Conservation (phyloP, 2,329 filamentous ascomycete genomes). For the Aspergillus awamori region DNA sequence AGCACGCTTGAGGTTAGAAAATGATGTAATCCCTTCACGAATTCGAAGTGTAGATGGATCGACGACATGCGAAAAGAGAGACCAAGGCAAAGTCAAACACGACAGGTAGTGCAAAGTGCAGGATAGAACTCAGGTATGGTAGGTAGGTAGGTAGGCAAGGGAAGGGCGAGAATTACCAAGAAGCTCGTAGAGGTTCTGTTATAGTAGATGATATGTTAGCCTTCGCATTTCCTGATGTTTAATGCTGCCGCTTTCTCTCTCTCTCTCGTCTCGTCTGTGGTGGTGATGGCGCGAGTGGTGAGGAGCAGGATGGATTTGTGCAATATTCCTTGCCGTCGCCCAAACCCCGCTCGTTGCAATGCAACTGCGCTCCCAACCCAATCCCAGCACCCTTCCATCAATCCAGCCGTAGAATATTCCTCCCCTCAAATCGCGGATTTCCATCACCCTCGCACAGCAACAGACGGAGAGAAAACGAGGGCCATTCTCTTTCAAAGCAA, state of each 20-base stretch:
- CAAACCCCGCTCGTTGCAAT: conserved; percentile 6
- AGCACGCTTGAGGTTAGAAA: conserved; percentile 34
- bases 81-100: conserved; percentile 14
- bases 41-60: conserved; percentile 1
- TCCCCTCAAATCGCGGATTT: neutral
- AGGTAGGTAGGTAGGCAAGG: conserved; percentile 10
- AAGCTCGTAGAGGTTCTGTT: conserved; percentile 94
- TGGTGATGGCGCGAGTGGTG: neutral
- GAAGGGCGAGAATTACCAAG: conserved; percentile 70
- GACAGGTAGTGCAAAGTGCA: neutral
- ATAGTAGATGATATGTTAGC: conserved; percentile 40
- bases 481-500: conserved; percentile 5
- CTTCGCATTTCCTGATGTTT: neutral
- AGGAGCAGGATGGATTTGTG: neutral
- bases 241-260: neutral
- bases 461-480: neutral
- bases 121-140: neutral
- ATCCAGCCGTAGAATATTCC: no score
- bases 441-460: neutral
- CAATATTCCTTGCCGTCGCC: conserved; percentile 1
- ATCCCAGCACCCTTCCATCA: neutral
- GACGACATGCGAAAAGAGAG: conserved; percentile 15
- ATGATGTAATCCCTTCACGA: conserved; percentile 29
- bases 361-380: neutral
- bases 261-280: neutral